phyloP scores from a whole-genome alignment of 1,139 yeast genomes.

The Candida pseudocylindracea region DNA sequence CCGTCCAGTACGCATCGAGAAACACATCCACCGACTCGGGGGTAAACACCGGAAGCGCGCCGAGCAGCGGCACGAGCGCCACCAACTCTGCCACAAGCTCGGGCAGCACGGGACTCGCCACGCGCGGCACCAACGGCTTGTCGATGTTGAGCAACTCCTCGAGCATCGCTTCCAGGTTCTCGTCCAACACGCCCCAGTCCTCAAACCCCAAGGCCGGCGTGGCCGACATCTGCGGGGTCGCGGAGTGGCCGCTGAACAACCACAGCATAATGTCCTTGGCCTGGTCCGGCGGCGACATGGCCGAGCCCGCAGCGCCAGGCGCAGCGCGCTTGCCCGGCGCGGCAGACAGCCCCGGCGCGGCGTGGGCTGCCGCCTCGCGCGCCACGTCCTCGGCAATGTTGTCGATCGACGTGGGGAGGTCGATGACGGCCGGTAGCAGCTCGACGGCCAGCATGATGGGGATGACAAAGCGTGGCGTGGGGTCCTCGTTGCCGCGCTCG shows the following conservation, averaged over 20 bases:
- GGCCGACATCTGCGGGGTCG: neutral
- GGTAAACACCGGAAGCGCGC: neutral
- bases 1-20: slow-evolving; percentile 4
- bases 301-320: too few species aligned
- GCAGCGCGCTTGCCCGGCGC: too few species aligned
- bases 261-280: slow-evolving; percentile 11
- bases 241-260: slow-evolving; percentile 11
- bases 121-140: slow-evolving; percentile 13
- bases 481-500: neutral
- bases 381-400: too few species aligned
- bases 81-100: slow-evolving; percentile 1
- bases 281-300: too few species aligned
- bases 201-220: too few species aligned
- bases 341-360: too few species aligned
- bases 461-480: neutral
- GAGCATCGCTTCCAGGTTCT: slow-evolving; percentile 1
- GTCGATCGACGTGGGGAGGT: too few species aligned
- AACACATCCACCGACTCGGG: slow-evolving; percentile 1
- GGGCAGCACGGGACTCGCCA: neutral
- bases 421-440: too few species aligned
- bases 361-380: too few species aligned
- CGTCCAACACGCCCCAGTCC: too few species aligned
- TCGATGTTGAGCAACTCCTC: slow-evolving; percentile 15
- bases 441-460: neutral
- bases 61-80: neutral